Base-by-base conservation (phyloP, 176 grass and related monocot genomes). In the Ensete ventricosum region DNA sequence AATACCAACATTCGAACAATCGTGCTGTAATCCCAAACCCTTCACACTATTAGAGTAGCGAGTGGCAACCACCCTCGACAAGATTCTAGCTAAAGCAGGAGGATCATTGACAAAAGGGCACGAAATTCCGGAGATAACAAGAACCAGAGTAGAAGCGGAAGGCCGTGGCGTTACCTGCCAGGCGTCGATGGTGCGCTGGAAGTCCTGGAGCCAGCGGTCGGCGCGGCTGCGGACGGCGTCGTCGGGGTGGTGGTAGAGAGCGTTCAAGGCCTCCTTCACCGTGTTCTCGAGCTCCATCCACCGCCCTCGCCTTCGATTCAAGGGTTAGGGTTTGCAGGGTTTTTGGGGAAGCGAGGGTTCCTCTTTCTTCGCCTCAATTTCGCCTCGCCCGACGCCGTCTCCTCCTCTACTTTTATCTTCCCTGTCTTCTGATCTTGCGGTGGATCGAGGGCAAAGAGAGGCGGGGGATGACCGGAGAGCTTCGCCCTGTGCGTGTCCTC, bases 181-280 rank as follows among this genome's bases (percentile, higher is more conserved):
- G 11, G 95, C 95, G 51, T 99, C 95, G 60, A 99, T 83, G 50
- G 90, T 99, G 86, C 91, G 90, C 86, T 99, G 95, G 60, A 99
- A 99, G 16, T 91, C 79, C 87, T 99, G 95, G 60, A 99, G 88
- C 90, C 90, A 99, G 49, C 81, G 90, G 76, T 99, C 95, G 48
- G 95, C 95, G 19, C 85, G 80, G 26, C 78, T 82, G 64, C 86
- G 88, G 64, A 82, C 67, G 78, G 62, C 25, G 51, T 80, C 95
- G 55, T 99, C 84, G 1, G 88, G 84, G 64, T 88, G 90, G 77
- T 91, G 90, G 70, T 99, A 89, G 54, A 94, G 82, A 43, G 95
- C 90, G 53, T 77, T 86, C 53, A 99, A 78, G 59, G 88, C 90
- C 72, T 99, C 78, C 78, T 93, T 99, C 68, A 99, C 95, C 70